These are phyloP conservation scores for Calocera cornea DNA, from an alignment of 768 basidiomycete species.

Conservation along the genomic window DNA sequence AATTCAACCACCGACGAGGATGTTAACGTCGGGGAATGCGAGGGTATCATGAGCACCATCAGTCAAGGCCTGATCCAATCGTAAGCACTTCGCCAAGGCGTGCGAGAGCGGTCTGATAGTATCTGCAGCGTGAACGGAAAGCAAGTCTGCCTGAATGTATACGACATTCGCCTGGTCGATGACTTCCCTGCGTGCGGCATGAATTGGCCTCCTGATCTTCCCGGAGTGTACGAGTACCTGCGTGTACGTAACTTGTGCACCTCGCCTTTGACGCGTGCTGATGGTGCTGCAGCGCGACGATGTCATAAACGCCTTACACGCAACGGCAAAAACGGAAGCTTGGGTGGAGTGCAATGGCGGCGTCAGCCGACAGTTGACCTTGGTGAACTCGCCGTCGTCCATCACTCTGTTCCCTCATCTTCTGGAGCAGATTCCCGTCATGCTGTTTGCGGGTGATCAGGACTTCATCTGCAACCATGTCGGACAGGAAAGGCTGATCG, in stretches of 20 bases:
- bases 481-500: constrained; percentile 76
- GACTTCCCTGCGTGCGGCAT: constrained; percentile 78
- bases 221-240: constrained; percentile 60
- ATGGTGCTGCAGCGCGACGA: constrained; percentile 48
- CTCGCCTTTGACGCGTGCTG: not conserved
- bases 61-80: not conserved
- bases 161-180: constrained; percentile 87
- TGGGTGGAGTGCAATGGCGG: constrained; percentile 78
- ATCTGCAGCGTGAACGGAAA: constrained; percentile 48
- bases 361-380: constrained; percentile 50
- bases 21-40: constrained; percentile 8
- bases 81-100: not conserved
- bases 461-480: constrained; percentile 95
- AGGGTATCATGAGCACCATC: constrained; percentile 6
- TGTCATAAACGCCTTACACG: constrained; percentile 75
- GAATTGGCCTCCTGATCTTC: constrained; percentile 92
- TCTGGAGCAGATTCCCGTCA: constrained; percentile 64
- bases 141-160: constrained; percentile 79
- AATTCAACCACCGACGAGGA: constrained; percentile 10
- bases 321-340: constrained; percentile 51
- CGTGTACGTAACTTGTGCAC: constrained; percentile 42
- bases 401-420: constrained; percentile 66
- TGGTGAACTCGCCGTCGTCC: constrained; percentile 46
- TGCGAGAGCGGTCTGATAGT: not conserved
- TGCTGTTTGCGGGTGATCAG: constrained; percentile 90